These are phyloP conservation scores for Leishmania major DNA, from an alignment of 208 protist species.

Conservation along the genomic window DNA sequence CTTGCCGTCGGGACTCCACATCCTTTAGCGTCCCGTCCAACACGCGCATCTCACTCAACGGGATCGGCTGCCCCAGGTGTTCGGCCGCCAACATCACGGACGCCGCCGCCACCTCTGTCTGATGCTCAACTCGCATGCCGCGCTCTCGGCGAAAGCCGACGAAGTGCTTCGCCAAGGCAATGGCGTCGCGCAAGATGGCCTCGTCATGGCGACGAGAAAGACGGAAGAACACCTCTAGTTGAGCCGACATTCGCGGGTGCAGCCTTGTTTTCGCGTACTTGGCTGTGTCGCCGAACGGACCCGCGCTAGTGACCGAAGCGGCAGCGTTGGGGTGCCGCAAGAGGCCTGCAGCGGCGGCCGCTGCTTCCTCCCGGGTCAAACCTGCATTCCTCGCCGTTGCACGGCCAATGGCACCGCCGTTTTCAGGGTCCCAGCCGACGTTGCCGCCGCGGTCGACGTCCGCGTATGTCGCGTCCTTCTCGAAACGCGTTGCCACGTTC, in stretches of 20 bases:
- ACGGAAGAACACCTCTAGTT: conserved; percentile 56
- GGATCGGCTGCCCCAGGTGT: conserved; percentile 53
- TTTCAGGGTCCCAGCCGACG: conserved; percentile 15
- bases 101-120: conserved; percentile 60
- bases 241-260: conserved; percentile 46
- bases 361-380: conserved; percentile 35
- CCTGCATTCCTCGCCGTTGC: conserved; percentile 21
- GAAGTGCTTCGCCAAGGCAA: conserved; percentile 52
- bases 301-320: neutral
- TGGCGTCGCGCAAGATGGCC: conserved; percentile 42
- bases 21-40: conserved; percentile 63
- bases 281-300: conserved; percentile 15
- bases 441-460: conserved; percentile 62
- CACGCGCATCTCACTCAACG: conserved; percentile 59
- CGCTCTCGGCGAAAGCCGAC: conserved; percentile 58
- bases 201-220: conserved; percentile 46
- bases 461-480: conserved; percentile 70
- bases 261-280: conserved; percentile 47
- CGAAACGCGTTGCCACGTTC: conserved; percentile 61
- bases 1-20: conserved; percentile 54
- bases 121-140: conserved; percentile 48
- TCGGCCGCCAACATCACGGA: conserved; percentile 78
- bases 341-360: conserved; percentile 40
- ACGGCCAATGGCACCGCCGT: conserved; percentile 9
- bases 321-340: conserved; percentile 9